phyloP scores from a whole-genome alignment of 495 filamentous ascomycete species.

The Tuber umbilicatum region DNA sequence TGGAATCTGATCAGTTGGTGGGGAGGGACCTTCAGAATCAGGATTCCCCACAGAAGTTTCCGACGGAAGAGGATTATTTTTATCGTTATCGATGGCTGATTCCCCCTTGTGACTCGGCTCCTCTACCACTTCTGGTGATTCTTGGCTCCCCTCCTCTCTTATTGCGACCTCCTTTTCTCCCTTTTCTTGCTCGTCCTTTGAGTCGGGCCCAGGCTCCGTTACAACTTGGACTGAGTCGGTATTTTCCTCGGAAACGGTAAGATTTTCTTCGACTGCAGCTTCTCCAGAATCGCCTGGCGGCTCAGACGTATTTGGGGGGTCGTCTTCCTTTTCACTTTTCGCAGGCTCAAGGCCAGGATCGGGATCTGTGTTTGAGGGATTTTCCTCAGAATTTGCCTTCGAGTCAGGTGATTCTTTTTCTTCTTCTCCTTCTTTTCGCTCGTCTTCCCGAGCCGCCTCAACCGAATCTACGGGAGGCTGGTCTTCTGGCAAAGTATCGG shows the following conservation, averaged over 20 bases:
- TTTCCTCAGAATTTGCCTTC: background rate
- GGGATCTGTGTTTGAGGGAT: background rate
- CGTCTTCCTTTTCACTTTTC: background rate
- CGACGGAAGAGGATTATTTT: background rate
- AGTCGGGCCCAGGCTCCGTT: background rate
- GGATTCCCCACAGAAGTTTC: background rate
- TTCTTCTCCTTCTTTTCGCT: background rate
- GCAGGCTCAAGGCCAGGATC: slow-evolving; percentile 1
- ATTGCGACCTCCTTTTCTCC: background rate
- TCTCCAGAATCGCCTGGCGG: background rate
- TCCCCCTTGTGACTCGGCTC: background rate
- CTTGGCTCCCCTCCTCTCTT: background rate
- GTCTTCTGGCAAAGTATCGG: background rate
- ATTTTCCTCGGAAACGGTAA: background rate
- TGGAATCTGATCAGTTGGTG: background rate
- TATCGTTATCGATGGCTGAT: background rate
- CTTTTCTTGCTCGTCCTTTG: background rate
- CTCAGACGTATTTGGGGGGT: background rate
- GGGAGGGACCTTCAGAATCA: background rate
- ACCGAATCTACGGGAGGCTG: slow-evolving; percentile 2
- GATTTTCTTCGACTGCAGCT: background rate
- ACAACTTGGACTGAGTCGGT: background rate
- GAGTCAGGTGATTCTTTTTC: slow-evolving; percentile 4
- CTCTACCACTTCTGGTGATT: background rate
- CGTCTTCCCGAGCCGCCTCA: background rate